Percentiles rank a stretch among this genome's conserved stretches.
These are phyloP conservation scores for Inonotus obliquus DNA, from an alignment of 1,284 basidiomycete genomes.

Conservation along the genomic window DNA sequence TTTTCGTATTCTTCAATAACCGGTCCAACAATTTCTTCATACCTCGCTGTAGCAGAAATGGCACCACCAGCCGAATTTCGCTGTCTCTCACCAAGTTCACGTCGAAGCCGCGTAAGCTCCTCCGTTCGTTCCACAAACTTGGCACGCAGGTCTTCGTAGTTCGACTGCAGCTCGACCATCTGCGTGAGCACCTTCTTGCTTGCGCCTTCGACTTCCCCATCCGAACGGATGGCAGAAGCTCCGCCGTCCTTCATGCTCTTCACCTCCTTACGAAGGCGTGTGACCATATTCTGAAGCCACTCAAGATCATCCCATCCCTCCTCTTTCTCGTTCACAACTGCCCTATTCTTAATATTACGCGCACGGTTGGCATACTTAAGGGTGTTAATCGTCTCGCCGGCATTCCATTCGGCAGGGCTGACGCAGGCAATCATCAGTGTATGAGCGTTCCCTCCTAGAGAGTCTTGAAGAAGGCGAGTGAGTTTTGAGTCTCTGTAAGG, in stretches of 20 bases:
- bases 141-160: conserved; percentile 79
- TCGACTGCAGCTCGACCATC: conserved; percentile 74
- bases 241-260: conserved; percentile 71
- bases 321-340: conserved; percentile 90
- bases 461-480: conserved; percentile 91
- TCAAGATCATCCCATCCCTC: conserved; percentile 99
- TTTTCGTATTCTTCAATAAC: conserved; percentile 99
- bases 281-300: conserved; percentile 86
- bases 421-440: conserved; percentile 99
- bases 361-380: conserved; percentile 98
- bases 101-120: conserved; percentile 74
- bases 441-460: conserved; percentile 96
- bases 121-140: conserved; percentile 84
- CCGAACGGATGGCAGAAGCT: conserved; percentile 23
- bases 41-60: conserved; percentile 71
- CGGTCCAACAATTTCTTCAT: conserved; percentile 95
- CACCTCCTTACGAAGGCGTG: conserved; percentile 83
- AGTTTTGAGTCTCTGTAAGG: conserved; percentile 98
- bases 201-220: conserved; percentile 46
- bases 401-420: conserved; percentile 93
- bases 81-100: conserved; percentile 72
- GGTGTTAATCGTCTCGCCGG: conserved; percentile 93
- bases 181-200: conserved; percentile 72
- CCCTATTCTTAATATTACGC: conserved; percentile 94
- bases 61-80: conserved; percentile 51